phyloP scores from a whole-genome alignment of 768 basidiomycete species.

The Rickenella mellea region DNA sequence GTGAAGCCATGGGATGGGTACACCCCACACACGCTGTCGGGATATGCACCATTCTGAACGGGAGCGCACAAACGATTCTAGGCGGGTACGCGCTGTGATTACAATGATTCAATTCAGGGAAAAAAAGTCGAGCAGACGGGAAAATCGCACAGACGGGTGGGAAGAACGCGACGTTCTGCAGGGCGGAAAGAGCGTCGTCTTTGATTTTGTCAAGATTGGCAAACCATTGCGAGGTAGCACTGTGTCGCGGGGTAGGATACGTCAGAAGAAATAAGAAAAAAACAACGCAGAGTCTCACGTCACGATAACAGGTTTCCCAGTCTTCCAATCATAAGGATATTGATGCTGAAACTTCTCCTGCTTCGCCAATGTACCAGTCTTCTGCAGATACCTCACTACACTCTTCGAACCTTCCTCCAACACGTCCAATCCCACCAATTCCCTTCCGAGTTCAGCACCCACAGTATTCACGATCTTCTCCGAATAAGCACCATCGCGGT shows the following conservation, averaged over 20 bases:
- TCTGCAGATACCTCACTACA: slow-evolving; percentile 54
- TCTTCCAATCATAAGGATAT: slow-evolving; percentile 97
- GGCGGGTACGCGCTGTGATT: slow-evolving; percentile 67
- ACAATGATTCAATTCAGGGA: slow-evolving; percentile 1
- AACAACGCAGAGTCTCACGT: slow-evolving; percentile 57
- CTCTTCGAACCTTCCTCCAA: slow-evolving; percentile 61
- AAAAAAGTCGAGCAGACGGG: neutral
- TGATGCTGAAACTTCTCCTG: slow-evolving; percentile 70
- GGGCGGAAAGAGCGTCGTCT: slow-evolving; percentile 55
- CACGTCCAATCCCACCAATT: slow-evolving; percentile 62
- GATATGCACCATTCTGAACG: slow-evolving; percentile 99
- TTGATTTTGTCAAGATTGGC: slow-evolving; percentile 86
- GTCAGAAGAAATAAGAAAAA: neutral
- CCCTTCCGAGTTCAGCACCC: slow-evolving; percentile 32
- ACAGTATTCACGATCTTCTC: slow-evolving; percentile 46
- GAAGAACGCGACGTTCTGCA: slow-evolving; percentile 64
- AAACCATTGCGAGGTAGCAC: slow-evolving; percentile 97
- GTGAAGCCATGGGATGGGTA: slow-evolving; percentile 87
- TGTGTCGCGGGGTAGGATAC: slow-evolving; percentile 16
- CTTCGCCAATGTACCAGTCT: slow-evolving; percentile 45
- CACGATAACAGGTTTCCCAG: slow-evolving; percentile 84
- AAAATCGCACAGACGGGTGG: slow-evolving; percentile 58
- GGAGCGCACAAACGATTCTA: slow-evolving; percentile 75
- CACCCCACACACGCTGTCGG: slow-evolving; percentile 94
- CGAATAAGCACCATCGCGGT: slow-evolving; percentile 65